phyloP scores from a whole-genome alignment of 1,284 basidiomycete species.

The Moniliophthora roreri region DNA sequence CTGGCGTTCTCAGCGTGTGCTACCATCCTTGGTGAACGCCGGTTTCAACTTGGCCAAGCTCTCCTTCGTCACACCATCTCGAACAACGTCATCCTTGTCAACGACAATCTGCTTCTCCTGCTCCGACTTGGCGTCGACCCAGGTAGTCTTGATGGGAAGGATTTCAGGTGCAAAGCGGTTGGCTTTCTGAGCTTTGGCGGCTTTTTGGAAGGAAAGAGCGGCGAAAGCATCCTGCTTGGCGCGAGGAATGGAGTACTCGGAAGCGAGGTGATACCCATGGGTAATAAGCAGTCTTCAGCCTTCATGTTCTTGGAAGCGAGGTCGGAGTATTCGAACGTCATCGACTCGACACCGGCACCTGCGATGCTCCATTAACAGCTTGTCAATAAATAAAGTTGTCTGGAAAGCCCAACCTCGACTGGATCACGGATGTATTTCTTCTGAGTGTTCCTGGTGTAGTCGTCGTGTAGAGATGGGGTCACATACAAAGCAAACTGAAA shows the following conservation, averaged over 20 bases:
- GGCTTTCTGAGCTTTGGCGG: constrained; percentile 83
- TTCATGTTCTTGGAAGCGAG: constrained; percentile 77
- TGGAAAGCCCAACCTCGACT: no score
- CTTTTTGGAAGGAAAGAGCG: constrained; percentile 85
- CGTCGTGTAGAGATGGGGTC: no score
- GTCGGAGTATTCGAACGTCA: constrained; percentile 88
- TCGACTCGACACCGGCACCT: constrained; percentile 95
- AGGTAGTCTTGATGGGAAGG: constrained; percentile 78
- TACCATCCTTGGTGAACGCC: constrained; percentile 86
- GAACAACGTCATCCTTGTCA: constrained; percentile 88
- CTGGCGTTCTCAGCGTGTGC: constrained; percentile 94
- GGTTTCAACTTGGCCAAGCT: constrained; percentile 91
- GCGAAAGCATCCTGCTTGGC: constrained; percentile 83
- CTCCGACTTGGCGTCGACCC: constrained; percentile 84
- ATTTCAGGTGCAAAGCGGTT: constrained; percentile 95
- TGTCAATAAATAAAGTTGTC: no score
- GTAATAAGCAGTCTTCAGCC: constrained; percentile 90
- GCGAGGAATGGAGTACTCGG: constrained; percentile 75
- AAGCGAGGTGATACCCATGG: constrained; percentile 95
- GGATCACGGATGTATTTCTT: no score
- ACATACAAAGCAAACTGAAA: no score
- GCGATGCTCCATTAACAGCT: no score
- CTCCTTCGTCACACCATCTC: constrained; percentile 89
- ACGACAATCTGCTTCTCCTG: constrained; percentile 80
- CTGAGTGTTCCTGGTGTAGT: no score